These are phyloP conservation scores for Leccinum pallidistipes DNA, from an alignment of 1,284 basidiomycete genomes.

Conservation along the genomic window DNA sequence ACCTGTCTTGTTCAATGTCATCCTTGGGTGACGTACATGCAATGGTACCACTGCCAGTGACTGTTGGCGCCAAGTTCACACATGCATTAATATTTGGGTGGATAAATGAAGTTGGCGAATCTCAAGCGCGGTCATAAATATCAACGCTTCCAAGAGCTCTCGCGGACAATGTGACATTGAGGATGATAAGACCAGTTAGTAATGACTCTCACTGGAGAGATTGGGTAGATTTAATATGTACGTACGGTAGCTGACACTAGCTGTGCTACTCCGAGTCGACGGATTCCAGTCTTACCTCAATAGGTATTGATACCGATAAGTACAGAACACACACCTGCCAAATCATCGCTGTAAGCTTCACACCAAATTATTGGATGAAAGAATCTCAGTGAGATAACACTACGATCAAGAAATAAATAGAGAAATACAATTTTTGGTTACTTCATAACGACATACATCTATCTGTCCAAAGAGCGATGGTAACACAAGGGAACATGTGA, in stretches of 20 bases:
- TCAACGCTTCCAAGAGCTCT: constrained; percentile 84
- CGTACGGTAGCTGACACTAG: too few relatives aligned
- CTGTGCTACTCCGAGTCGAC: too few relatives aligned
- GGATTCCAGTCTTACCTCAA: too few relatives aligned
- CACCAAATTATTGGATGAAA: too few relatives aligned
- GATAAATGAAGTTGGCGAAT: constrained; percentile 71
- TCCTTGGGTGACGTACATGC: not conserved
- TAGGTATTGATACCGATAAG: too few relatives aligned
- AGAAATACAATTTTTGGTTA: not conserved
- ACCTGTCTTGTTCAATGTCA: constrained; percentile 7
- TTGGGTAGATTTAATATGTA: too few relatives aligned
- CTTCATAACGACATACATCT: not conserved
- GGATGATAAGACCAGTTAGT: constrained; percentile 85
- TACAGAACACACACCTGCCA: too few relatives aligned
- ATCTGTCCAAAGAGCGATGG: not conserved
- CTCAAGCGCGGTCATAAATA: constrained; percentile 83
- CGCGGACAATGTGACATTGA: constrained; percentile 89
- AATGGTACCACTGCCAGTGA: not conserved
- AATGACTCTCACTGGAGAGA: constrained; percentile 1
- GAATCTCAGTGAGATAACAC: too few relatives aligned
- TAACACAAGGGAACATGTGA: not conserved
- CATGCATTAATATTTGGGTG: constrained; percentile 53
- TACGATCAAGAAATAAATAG: not conserved
- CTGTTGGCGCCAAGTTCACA: constrained; percentile 33
- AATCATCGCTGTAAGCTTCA: too few relatives aligned